Percentiles rank a stretch among this genome's conserved stretches.
Conservation (phyloP, 495 filamentous ascomycete species). For the Trichoderma virens region DNA sequence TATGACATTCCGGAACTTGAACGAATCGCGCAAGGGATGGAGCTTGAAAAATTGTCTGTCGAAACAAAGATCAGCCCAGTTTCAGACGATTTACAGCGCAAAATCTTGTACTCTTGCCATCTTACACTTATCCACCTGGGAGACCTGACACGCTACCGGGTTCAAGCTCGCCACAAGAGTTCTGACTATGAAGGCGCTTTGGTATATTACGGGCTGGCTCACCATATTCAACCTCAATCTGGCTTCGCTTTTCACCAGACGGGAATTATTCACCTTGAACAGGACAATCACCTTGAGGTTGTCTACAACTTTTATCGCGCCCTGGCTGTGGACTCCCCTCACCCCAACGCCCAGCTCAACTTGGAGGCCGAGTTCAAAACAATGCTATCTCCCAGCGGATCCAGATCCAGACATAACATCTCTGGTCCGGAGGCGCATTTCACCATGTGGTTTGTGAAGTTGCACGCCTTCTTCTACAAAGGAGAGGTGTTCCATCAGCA, state of each 20-base stretch:
- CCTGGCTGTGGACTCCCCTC: slow-evolving; percentile 60
- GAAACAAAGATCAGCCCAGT: slow-evolving; percentile 28
- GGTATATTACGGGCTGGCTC: slow-evolving; percentile 78
- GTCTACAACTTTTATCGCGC: slow-evolving; percentile 87
- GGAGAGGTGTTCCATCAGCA: slow-evolving; percentile 59
- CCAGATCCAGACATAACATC: slow-evolving; percentile 11
- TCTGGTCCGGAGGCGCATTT: slow-evolving; percentile 33
- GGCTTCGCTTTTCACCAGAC: slow-evolving; percentile 83
- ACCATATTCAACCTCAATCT: slow-evolving; percentile 65
- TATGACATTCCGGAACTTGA: slow-evolving; percentile 68
- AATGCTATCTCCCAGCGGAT: slow-evolving; percentile 19
- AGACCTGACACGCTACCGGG: slow-evolving; percentile 83
- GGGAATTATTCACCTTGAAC: slow-evolving; percentile 72
- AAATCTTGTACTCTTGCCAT: slow-evolving; percentile 69
- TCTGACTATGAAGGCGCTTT: slow-evolving; percentile 73
- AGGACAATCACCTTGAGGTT: slow-evolving; percentile 68
- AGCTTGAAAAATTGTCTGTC: slow-evolving; percentile 20
- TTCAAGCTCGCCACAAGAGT: slow-evolving; percentile 44
- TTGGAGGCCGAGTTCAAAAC: slow-evolving; percentile 76
- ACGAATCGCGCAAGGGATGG: slow-evolving; percentile 58
- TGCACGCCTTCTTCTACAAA: slow-evolving; percentile 77
- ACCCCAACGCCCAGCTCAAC: slow-evolving; percentile 64
- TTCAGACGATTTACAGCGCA: slow-evolving; percentile 39
- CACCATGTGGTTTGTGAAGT: slow-evolving; percentile 74
- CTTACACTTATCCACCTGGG: slow-evolving; percentile 78